Conservation (phyloP, 1,139 yeast species). For the Yamadazyma atlantica region DNA sequence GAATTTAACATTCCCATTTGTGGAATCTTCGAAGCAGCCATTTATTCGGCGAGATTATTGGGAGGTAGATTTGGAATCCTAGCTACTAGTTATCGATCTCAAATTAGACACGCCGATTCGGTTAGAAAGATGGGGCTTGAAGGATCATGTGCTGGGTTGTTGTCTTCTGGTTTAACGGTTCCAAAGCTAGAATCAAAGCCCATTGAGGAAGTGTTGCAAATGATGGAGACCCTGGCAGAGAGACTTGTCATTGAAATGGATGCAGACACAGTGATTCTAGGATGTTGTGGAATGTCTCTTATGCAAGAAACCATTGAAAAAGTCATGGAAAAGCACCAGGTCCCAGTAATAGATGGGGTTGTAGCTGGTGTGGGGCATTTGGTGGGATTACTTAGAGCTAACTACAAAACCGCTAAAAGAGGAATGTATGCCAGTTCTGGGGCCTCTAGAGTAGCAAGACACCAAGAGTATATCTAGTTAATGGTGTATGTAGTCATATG, state of each 20-base stretch:
- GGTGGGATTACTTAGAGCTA: slow-evolving; percentile 19
- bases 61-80: slow-evolving; percentile 16
- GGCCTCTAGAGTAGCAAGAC: slow-evolving; percentile 6
- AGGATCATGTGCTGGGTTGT: slow-evolving; percentile 27
- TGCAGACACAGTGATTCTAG: slow-evolving; percentile 27
- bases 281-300: slow-evolving; percentile 36
- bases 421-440: slow-evolving; percentile 12
- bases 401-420: slow-evolving; percentile 18
- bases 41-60: slow-evolving; percentile 10
- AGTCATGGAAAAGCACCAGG: slow-evolving; percentile 18
- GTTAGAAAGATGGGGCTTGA: slow-evolving; percentile 23
- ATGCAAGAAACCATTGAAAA: slow-evolving; percentile 26
- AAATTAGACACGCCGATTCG: slow-evolving; percentile 22
- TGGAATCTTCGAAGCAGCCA: slow-evolving; percentile 13
- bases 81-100: slow-evolving; percentile 21
- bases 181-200: slow-evolving; percentile 29
- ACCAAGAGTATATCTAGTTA: background rate
- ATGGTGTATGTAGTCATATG: background rate
- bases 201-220: slow-evolving; percentile 21
- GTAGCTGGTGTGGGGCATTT: slow-evolving; percentile 20
- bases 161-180: slow-evolving; percentile 28
- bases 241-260: slow-evolving; percentile 21
- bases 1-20: slow-evolving; percentile 12
- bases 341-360: slow-evolving; percentile 24
- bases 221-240: slow-evolving; percentile 21